phyloP scores from a whole-genome alignment of 2,329 filamentous ascomycete species.

The Bipolaris victoriae region DNA sequence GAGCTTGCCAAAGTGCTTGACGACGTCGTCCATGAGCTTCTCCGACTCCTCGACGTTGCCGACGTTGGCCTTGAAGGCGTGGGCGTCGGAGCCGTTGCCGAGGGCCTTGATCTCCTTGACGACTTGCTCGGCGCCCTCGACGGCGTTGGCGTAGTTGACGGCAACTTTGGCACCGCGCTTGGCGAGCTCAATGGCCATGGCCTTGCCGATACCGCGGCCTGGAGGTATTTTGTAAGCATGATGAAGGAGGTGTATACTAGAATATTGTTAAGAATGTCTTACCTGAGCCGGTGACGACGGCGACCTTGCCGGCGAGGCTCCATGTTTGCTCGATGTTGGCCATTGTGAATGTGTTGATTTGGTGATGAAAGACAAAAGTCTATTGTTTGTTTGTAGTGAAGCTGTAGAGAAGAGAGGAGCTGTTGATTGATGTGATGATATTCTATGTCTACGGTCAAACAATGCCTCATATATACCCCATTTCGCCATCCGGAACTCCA shows the following conservation, averaged over 20 bases:
- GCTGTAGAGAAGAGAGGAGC: neutral
- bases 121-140: conserved; percentile 68
- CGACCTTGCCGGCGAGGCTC: conserved; percentile 61
- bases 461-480: conserved; percentile 39
- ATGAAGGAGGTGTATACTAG: conserved; percentile 7
- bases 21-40: conserved; percentile 67
- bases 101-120: conserved; percentile 69
- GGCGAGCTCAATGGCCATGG: conserved; percentile 70
- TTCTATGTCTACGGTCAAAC: conserved; percentile 20
- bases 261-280: conserved; percentile 20
- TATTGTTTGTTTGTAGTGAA: too few relatives aligned
- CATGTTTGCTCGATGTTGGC: conserved; percentile 53
- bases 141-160: conserved; percentile 71
- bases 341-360: conserved; percentile 43
- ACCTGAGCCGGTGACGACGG: conserved; percentile 61
- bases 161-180: conserved; percentile 69
- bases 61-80: conserved; percentile 72
- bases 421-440: conserved; percentile 24
- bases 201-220: conserved; percentile 70
- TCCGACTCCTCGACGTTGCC: conserved; percentile 68
- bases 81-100: conserved; percentile 65
- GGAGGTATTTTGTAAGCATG: conserved; percentile 18
- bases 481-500: conserved; percentile 38
- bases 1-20: conserved; percentile 68
- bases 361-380: conserved; percentile 9